Evolutionary conservation across 352 stramenopile species (phyloP).

Genomic region (Thraustotheca clavata): DNA sequence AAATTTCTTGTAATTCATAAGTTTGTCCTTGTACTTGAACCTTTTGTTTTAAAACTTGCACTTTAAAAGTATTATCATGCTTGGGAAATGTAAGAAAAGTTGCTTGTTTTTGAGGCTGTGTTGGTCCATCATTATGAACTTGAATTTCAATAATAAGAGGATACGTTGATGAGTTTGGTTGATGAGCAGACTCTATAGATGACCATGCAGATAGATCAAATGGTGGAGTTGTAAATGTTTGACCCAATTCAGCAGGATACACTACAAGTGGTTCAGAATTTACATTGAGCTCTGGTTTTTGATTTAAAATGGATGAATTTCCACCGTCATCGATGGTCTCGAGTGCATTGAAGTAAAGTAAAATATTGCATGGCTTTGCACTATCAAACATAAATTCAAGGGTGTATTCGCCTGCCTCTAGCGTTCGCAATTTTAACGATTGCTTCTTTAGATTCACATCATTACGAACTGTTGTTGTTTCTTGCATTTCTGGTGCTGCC

Average conservation of each 20-base stretch:
- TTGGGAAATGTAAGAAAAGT: slow-evolving; percentile 70
- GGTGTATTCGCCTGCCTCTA: slow-evolving; percentile 25
- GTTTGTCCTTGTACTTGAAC: slow-evolving; percentile 60
- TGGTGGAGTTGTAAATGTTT: slow-evolving; percentile 36
- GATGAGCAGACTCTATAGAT: slow-evolving; percentile 37
- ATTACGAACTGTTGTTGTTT: slow-evolving; percentile 75
- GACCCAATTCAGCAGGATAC: slow-evolving; percentile 41
- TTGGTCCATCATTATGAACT: slow-evolving; percentile 24
- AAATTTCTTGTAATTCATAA: slow-evolving; percentile 85
- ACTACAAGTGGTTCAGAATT: slow-evolving; percentile 22
- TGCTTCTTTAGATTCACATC: slow-evolving; percentile 80
- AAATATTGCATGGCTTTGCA: slow-evolving; percentile 58
- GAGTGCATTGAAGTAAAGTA: slow-evolving; percentile 47
- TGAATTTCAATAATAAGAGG: slow-evolving; percentile 65
- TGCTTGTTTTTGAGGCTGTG: slow-evolving; percentile 53
- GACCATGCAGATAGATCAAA: slow-evolving; percentile 40
- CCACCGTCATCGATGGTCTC: slow-evolving; percentile 58
- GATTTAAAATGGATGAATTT: slow-evolving; percentile 7
- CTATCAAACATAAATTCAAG: slow-evolving; percentile 75
- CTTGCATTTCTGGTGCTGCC: slow-evolving; percentile 71
- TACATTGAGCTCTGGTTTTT: background rate
- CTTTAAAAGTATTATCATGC: slow-evolving; percentile 27
- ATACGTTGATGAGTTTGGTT: slow-evolving; percentile 35
- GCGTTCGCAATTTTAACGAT: slow-evolving; percentile 45
- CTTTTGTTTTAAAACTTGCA: slow-evolving; percentile 84